Conservation (phyloP, 169 alveolate genomes). For the Cryptosporidium tyzzeri region DNA sequence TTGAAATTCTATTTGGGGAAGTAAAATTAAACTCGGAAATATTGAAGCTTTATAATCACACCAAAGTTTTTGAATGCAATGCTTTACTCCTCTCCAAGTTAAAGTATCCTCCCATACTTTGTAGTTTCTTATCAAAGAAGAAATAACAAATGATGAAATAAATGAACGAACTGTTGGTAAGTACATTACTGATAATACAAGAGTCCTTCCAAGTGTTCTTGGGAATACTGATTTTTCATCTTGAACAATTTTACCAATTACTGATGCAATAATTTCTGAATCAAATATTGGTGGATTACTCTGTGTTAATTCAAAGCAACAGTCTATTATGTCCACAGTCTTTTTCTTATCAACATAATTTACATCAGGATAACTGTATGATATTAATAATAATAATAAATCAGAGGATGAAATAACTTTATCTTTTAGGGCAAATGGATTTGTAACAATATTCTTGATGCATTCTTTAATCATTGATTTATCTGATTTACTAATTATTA, state of each 20-base stretch:
- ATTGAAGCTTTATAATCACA: constrained; percentile 50
- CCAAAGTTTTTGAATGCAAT: constrained; percentile 71
- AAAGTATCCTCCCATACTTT: constrained; percentile 72
- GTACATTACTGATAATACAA: constrained; percentile 51
- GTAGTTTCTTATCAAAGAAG: constrained; percentile 57
- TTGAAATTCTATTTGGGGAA: constrained; percentile 47
- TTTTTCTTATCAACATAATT: constrained; percentile 38
- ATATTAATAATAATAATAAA: constrained; percentile 26
- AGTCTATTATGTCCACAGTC: constrained; percentile 54
- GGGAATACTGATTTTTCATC: constrained; percentile 60
- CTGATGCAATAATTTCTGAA: constrained; percentile 73
- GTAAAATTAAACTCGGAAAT: constrained; percentile 64
- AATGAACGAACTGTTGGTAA: constrained; percentile 57
- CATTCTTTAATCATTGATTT: constrained; percentile 51
- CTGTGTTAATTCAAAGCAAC: constrained; percentile 70
- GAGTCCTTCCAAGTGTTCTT: constrained; percentile 72
- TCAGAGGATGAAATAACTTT: constrained; percentile 38
- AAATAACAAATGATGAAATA: constrained; percentile 60
- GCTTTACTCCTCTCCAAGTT: constrained; percentile 71
- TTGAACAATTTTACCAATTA: constrained; percentile 64
- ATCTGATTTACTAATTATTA: constrained; percentile 29
- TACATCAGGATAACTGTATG: constrained; percentile 57
- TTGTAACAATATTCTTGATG: constrained; percentile 8
- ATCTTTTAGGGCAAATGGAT: constrained; percentile 22
- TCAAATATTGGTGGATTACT: constrained; percentile 52